Conservation (phyloP, 805 yeast species). For the Saccharomycopsis sp. region DNA sequence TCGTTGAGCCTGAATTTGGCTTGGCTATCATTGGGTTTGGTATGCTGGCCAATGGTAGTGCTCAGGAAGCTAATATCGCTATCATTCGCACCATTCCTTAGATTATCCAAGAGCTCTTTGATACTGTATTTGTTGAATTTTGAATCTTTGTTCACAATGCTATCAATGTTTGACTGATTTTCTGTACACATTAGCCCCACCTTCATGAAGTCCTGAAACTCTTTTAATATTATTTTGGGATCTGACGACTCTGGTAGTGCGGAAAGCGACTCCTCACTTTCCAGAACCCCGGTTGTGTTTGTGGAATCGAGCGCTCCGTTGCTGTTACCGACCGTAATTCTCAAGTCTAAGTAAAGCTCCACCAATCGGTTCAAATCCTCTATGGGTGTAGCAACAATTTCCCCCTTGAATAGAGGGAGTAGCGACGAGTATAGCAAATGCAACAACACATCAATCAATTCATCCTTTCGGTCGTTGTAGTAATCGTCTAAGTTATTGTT, state of each 20-base stretch:
- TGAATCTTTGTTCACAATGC: conserved; percentile 8
- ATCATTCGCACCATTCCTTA: background rate
- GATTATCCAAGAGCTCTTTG: background rate
- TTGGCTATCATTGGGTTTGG: background rate
- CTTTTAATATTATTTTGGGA: conserved; percentile 11
- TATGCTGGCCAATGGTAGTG: conserved; percentile 1
- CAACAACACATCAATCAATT: conserved; percentile 30
- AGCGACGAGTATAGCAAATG: conserved; percentile 28
- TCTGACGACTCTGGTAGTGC: background rate
- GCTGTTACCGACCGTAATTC: conserved; percentile 13
- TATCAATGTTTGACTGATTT: conserved; percentile 20
- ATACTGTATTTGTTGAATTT: conserved; percentile 10
- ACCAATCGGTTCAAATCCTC: conserved; percentile 34
- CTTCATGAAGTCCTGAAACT: conserved; percentile 19
- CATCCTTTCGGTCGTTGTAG: conserved; percentile 27
- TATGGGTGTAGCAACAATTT: conserved; percentile 29
- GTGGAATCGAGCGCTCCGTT: background rate
- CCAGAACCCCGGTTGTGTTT: conserved; percentile 1
- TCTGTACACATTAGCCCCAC: conserved; percentile 19
- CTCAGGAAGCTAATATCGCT: background rate
- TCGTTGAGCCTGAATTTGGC: background rate
- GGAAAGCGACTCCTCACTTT: background rate
- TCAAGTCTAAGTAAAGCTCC: conserved; percentile 28
- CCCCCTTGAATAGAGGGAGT: conserved; percentile 32
- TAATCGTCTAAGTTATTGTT: conserved; percentile 24